These are phyloP conservation scores for Penicillium mononematosum DNA, from an alignment of 495 filamentous ascomycete species.

Conservation along the genomic window DNA sequence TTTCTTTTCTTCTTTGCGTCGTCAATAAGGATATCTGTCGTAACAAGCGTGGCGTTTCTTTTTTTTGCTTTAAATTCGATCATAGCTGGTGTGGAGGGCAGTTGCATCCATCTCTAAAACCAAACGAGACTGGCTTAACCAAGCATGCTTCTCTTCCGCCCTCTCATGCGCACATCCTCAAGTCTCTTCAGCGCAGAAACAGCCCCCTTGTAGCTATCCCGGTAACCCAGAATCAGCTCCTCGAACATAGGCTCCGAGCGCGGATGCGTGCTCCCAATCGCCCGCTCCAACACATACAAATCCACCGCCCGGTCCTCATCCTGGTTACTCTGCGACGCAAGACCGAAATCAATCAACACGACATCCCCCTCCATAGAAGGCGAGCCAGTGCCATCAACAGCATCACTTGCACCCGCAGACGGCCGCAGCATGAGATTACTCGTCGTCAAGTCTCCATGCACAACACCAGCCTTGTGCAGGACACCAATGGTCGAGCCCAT, in stretches of 20 bases:
- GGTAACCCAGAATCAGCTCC: slow-evolving; percentile 61
- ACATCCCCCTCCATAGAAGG: slow-evolving; percentile 64
- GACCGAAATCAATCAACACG: slow-evolving; percentile 91
- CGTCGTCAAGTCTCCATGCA: slow-evolving; percentile 96
- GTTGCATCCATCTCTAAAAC: slow-evolving; percentile 4
- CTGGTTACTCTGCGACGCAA: slow-evolving; percentile 75
- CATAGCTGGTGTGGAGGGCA: slow-evolving; percentile 5
- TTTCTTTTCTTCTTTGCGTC: slow-evolving; percentile 6
- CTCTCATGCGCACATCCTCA: slow-evolving; percentile 92
- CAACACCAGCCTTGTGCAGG: slow-evolving; percentile 77
- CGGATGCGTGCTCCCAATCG: slow-evolving; percentile 95
- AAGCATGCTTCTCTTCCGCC: slow-evolving; percentile 97
- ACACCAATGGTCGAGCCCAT: slow-evolving; percentile 74
- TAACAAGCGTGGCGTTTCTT: slow-evolving; percentile 40
- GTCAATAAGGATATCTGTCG: slow-evolving; percentile 4
- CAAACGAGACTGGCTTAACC: slow-evolving; percentile 50
- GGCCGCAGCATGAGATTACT: slow-evolving; percentile 88
- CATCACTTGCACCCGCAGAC: slow-evolving; percentile 29
- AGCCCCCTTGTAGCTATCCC: slow-evolving; percentile 56
- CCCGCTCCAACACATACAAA: slow-evolving; percentile 92
- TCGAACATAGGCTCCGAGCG: slow-evolving; percentile 75
- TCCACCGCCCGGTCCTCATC: slow-evolving; percentile 96
- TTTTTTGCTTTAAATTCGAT: slow-evolving; percentile 13
- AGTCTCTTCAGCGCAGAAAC: slow-evolving; percentile 68
- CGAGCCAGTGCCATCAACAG: slow-evolving; percentile 28